Conservation (phyloP, 129 eudicot species). For the Tagetes erecta region DNA sequence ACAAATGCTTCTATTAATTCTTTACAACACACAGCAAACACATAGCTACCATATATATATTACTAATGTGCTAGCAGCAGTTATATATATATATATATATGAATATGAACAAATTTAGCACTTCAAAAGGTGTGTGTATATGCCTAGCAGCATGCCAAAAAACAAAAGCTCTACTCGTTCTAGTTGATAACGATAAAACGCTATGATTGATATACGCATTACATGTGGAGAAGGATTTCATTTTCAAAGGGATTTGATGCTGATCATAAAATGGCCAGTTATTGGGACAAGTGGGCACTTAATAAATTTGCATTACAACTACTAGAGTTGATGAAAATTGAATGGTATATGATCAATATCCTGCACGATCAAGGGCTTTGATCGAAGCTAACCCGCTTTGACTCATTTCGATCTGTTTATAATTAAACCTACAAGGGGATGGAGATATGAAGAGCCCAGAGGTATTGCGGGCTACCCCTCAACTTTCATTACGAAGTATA, state of each 20-base stretch:
- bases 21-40: no score
- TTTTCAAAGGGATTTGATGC: neutral
- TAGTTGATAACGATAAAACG: slow-evolving; percentile 12
- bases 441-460: no score
- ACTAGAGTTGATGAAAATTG: neutral
- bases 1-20: neutral
- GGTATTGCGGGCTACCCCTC: no score
- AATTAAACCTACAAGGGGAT: no score
- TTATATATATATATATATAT: neutral
- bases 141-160: neutral
- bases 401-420: no score
- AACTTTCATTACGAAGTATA: neutral
- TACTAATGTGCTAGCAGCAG: slow-evolving; percentile 27
- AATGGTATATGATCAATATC: no score
- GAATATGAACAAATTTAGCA: slow-evolving; percentile 19
- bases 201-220: neutral
- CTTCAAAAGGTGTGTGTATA: neutral
- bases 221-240: neutral
- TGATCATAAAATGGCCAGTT: slow-evolving; percentile 10
- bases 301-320: neutral
- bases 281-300: neutral
- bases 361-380: no score
- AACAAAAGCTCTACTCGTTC: slow-evolving; percentile 2
- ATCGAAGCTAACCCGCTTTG: neutral
- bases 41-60: no score